Evolutionary conservation across 2,329 filamentous ascomycete species (phyloP).

Genomic region (Laburnicola sp.): DNA sequence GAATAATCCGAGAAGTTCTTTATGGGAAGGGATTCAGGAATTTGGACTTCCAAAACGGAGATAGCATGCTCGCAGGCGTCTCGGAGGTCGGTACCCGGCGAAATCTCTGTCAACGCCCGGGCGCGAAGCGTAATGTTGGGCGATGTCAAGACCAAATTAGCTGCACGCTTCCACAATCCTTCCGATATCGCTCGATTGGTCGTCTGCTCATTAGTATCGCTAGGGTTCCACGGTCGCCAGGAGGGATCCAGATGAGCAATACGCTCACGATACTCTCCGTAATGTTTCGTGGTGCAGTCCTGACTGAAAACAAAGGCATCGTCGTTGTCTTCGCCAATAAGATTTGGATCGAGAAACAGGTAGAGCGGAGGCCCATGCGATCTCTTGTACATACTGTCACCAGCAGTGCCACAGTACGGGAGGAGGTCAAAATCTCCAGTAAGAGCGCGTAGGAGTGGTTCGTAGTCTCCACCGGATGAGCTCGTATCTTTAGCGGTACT

Average conservation of each 20-base stretch:
- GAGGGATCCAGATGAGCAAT: slow-evolving; percentile 50
- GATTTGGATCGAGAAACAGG: slow-evolving; percentile 61
- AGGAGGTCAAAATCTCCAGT: slow-evolving; percentile 57
- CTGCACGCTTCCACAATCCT: not conserved
- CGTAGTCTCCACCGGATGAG: not conserved
- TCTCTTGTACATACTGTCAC: slow-evolving; percentile 57
- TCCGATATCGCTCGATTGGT: not conserved
- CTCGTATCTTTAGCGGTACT: slow-evolving; percentile 35
- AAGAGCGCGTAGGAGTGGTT: slow-evolving; percentile 36
- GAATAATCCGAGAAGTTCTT: slow-evolving; percentile 18
- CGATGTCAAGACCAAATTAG: not conserved
- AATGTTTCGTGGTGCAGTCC: slow-evolving; percentile 51
- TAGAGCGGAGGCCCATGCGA: slow-evolving; percentile 46
- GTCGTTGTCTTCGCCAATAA: slow-evolving; percentile 49
- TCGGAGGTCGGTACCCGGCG: not conserved
- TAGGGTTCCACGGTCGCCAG: slow-evolving; percentile 35
- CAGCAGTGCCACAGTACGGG: slow-evolving; percentile 61
- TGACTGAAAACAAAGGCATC: slow-evolving; percentile 63
- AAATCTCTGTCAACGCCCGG: not conserved
- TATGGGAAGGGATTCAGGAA: slow-evolving; percentile 8
- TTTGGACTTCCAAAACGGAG: slow-evolving; percentile 24
- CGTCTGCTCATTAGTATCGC: not conserved
- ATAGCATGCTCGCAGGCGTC: slow-evolving; percentile 23
- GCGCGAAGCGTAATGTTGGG: not conserved
- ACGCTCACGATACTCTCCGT: slow-evolving; percentile 51